Percentiles rank a stretch among this genome's conserved stretches.
These are phyloP conservation scores for Aspergillus leporis DNA, from an alignment of 495 filamentous ascomycete genomes.

Conservation along the genomic window DNA sequence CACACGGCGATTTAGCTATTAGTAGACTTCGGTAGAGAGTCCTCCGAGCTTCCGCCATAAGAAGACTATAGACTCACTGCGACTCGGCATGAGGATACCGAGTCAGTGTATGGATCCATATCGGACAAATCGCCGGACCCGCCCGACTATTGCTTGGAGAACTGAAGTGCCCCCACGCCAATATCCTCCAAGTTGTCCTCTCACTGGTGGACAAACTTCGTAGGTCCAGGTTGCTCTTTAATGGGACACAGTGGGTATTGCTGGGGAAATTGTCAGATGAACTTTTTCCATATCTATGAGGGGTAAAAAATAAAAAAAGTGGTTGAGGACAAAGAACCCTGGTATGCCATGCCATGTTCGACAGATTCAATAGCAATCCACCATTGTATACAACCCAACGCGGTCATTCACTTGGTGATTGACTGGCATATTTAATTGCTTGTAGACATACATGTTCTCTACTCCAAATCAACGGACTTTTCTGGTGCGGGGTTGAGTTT, in stretches of 20 bases:
- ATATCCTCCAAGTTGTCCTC: background rate
- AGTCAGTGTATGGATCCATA: background rate
- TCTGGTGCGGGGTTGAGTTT: background rate
- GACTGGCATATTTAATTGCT: background rate
- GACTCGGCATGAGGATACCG: no score
- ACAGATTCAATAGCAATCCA: background rate
- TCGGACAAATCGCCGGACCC: background rate
- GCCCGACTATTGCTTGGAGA: background rate
- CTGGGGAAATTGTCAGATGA: background rate
- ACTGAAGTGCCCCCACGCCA: slow-evolving; percentile 2
- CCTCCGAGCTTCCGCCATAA: no score
- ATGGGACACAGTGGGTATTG: background rate
- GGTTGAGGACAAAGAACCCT: background rate
- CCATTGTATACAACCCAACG: background rate
- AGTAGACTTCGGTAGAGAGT: no score
- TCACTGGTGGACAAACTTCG: slow-evolving; percentile 4
- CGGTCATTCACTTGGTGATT: background rate
- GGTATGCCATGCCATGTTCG: background rate
- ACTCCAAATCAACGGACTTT: background rate
- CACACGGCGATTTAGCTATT: no score
- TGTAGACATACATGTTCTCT: background rate
- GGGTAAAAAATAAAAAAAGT: background rate
- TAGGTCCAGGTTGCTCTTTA: background rate
- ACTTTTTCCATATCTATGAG: background rate
- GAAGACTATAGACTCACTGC: no score